Base-by-base conservation (phyloP, 257 asterid species). In the Craterostigma plantagineum region DNA sequence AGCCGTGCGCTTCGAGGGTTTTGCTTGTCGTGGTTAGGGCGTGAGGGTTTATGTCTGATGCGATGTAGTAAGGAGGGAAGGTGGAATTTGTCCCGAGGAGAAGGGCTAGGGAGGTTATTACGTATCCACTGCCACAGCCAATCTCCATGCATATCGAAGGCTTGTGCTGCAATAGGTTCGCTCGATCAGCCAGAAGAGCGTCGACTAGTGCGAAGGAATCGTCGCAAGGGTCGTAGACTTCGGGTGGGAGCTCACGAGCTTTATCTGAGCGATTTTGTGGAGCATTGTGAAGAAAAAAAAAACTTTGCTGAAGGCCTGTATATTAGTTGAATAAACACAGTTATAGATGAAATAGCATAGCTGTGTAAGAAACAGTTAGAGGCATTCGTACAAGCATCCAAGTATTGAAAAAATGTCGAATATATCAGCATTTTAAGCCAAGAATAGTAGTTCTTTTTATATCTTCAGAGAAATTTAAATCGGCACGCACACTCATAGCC, bases 81-180 rank as follows among this genome's bases (percentile, higher is more conserved):
- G 37, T 61, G 37, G 64, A 70, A 41, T 56, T 52, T 15, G 30
- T 6, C 30, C 70, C 63, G 18, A 87, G 93, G 38, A 87, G 66
- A 51, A 87, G 76, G 36, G 91, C 76, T n/a, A 90, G 79, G 17
- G 99, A 83, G 41, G 99, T 67, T 16, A 79, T 72, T 11, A 83
- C 81, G 5, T 83, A 90, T 1, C 99, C 95, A 38, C 99, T 83
- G 15, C 99, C 99, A 14, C 78, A 79, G 45, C 96, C 96, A n/a
- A 90, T 62, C 64, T 87, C 98, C 75, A 82, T 59, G 67, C 98
- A 87, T 16, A 79, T 43, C 7, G 67, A 57, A 18, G 99, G 99
- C n/a, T 16, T 63, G 35, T 77, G 94, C 8, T 64, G 62, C 33
- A 75, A 42, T 60, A 90, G 61, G 60, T 73, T 72, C 35, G 66